Conservation (phyloP, 306 rosid species). For the Prunus padus region DNA sequence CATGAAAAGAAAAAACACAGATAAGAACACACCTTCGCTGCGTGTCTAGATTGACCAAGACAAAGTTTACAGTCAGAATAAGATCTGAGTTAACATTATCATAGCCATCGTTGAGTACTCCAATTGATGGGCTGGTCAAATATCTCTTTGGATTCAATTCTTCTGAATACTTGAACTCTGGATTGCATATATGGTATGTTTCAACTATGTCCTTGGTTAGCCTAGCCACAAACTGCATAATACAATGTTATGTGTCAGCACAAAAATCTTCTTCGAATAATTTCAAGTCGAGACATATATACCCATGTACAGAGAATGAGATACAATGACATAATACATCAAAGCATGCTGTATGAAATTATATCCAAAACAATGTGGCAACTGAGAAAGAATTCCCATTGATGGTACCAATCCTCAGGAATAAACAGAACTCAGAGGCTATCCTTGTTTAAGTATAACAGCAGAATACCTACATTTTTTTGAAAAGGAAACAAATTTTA, state of each 20-base stretch:
- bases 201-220: constrained; percentile 88
- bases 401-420: not conserved
- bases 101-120: constrained; percentile 91
- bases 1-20: not conserved
- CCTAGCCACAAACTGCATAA: constrained; percentile 79
- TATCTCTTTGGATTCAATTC: constrained; percentile 90
- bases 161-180: constrained; percentile 87
- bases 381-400: not conserved
- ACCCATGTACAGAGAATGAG: not conserved
- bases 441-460: not conserved
- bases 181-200: constrained; percentile 87
- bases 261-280: constrained; percentile 2
- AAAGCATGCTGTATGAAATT: not conserved
- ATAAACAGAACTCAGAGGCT: not conserved
- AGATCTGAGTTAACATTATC: constrained; percentile 95
- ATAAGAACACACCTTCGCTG: constrained; percentile 66
- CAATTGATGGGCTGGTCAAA: constrained; percentile 86
- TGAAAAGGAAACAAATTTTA: no score
- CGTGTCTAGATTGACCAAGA: constrained; percentile 61
- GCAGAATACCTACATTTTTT: no score
- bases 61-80: constrained; percentile 78
- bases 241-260: constrained; percentile 39
- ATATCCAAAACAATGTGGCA: not conserved
- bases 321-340: not conserved
- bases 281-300: constrained; percentile 7